A percentile compares a stretch with the other conserved stretches of the same genome.
Conservation (phyloP, 1,284 basidiomycete genomes). For the Cerioporus squamosus region DNA sequence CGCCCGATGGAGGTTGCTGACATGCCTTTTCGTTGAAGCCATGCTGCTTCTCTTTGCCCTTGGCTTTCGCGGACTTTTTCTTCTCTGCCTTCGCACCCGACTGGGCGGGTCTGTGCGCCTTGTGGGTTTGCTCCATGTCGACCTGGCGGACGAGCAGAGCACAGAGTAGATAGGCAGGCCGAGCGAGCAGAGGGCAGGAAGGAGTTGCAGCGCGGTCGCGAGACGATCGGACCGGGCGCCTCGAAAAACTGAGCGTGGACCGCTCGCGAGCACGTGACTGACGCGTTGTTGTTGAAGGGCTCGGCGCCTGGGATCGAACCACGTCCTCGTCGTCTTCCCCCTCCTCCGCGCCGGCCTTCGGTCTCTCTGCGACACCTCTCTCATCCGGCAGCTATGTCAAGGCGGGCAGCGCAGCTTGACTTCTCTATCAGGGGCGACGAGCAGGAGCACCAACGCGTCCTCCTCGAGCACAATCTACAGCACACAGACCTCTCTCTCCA, state of each 20-base stretch:
- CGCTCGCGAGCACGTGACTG: constrained; percentile 28
- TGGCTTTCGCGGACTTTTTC: constrained; percentile 56
- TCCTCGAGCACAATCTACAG: constrained; percentile 75
- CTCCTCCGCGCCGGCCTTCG: background rate
- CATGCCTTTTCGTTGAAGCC: constrained; percentile 88
- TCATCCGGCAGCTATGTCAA: constrained; percentile 23
- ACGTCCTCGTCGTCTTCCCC: constrained; percentile 12
- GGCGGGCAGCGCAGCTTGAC: constrained; percentile 34
- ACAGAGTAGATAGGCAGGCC: background rate
- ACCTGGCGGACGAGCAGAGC: background rate
- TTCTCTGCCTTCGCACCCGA: constrained; percentile 79
- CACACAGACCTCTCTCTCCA: constrained; percentile 72
- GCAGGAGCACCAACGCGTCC: constrained; percentile 71
- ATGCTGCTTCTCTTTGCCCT: constrained; percentile 67
- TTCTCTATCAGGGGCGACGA: constrained; percentile 66
- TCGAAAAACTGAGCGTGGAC: constrained; percentile 3
- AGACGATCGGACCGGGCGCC: constrained; percentile 9
- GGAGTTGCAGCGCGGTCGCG: no score
- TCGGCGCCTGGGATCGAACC: constrained; percentile 19
- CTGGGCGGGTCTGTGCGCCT: constrained; percentile 75
- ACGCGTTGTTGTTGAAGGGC: constrained; percentile 30
- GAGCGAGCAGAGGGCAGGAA: no score
- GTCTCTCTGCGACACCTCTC: constrained; percentile 26
- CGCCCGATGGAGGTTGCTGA: constrained; percentile 35
- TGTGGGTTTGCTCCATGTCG: constrained; percentile 73